Base-by-base conservation (phyloP, 352 stramenopile species). In the Phytophthora hibernalis region DNA sequence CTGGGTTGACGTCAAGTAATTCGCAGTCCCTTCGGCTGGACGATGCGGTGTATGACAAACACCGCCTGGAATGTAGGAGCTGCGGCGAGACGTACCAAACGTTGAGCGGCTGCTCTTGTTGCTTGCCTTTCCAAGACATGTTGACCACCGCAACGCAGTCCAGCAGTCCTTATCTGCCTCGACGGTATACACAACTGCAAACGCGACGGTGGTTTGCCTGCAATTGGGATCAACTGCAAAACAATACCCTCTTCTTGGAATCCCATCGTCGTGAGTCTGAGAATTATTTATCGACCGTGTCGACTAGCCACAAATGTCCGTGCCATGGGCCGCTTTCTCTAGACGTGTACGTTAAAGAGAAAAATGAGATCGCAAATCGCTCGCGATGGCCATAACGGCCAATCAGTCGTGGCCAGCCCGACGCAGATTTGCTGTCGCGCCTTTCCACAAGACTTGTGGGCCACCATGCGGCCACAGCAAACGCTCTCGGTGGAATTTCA, bases 71-170 rank as follows among this genome's bases (percentile, higher is more conserved):
- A n/a, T n/a, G n/a, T n/a, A n/a, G n/a, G n/a, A n/a, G n/a, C n/a
- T n/a, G n/a, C n/a, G n/a, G n/a, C n/a, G n/a, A n/a, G n/a, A n/a
- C n/a, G n/a, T n/a, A n/a, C n/a, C n/a, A n/a, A n/a, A n/a, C 38
- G 31, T 37, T 37, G 31, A 37, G 12, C 31, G 31, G 31, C 31
- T 37, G 31, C 8, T 13, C 31, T 13, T 37, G 31, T 13, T 37
- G 31, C 31, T 10, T 37, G 31, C 7, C n/a, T 15, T 37, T 13
- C 31, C 9, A 37, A 37, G 11, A 3, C 31, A 37, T 37, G 31
- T 37, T 44, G 38, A 21, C 38, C 38, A 44, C 38, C 38, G 38
- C 38, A 44, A 44, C 38, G 38, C 38, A 9, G 38, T 44, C 38
- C 15, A 8, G 12, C 31, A 28, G 2, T 28, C 24, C 24, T 28